Conservation (phyloP, 164 flowering plant genomes). For the Nymphaea thermarum region DNA sequence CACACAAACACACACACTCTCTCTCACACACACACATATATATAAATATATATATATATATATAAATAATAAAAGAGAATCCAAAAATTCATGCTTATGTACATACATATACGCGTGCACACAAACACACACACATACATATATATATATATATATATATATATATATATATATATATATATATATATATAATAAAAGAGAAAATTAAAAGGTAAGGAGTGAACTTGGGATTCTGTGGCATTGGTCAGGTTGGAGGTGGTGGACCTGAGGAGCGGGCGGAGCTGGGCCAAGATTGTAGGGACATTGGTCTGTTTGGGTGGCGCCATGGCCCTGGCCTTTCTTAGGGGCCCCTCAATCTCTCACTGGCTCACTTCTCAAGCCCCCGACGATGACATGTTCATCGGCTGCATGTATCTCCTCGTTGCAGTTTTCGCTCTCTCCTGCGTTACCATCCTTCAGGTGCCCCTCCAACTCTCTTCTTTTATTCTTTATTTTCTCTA, state of each 20-base stretch:
- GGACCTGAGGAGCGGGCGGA: slow-evolving; percentile 38
- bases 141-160: too few species aligned
- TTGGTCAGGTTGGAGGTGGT: slow-evolving; percentile 37
- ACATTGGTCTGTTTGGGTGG: slow-evolving; percentile 69
- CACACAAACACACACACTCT: too few species aligned
- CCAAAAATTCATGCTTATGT: too few species aligned
- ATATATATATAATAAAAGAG: too few species aligned
- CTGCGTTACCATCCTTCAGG: slow-evolving; percentile 56
- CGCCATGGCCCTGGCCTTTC: slow-evolving; percentile 56
- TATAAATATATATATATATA: too few species aligned
- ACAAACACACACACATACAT: too few species aligned
- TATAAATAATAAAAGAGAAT: too few species aligned
- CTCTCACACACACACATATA: too few species aligned
- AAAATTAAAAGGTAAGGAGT: too few species aligned
- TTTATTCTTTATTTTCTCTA: too few species aligned
- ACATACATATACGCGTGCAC: too few species aligned
- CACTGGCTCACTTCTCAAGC: not conserved
- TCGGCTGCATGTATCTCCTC: slow-evolving; percentile 59
- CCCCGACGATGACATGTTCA: slow-evolving; percentile 23
- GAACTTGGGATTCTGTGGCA: not conserved
- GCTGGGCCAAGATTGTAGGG: slow-evolving; percentile 60
- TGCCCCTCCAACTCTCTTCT: slow-evolving; percentile 4
- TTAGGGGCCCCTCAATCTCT: slow-evolving; percentile 23
- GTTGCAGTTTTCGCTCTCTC: slow-evolving; percentile 51
- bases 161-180: too few species aligned